phyloP scores from a whole-genome alignment of 192 early-diverging fungal genomes.

The Podila verticillata region DNA sequence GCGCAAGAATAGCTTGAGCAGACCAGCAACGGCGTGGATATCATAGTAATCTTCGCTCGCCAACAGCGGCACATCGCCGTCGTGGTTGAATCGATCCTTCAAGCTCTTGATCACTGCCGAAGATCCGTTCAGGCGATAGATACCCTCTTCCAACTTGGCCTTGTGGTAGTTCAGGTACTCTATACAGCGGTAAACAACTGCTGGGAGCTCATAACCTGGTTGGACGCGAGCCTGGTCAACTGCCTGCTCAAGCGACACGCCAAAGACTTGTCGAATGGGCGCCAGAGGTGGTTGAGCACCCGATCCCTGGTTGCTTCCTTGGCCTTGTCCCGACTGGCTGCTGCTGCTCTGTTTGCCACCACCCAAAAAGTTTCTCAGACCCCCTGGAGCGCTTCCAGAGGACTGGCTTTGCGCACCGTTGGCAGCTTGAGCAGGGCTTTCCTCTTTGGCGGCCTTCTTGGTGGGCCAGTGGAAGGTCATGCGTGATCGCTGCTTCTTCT shows the following conservation, averaged over 20 bases:
- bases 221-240: conserved; percentile 77
- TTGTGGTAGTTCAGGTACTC: conserved; percentile 94
- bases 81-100: conserved; percentile 84
- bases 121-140: conserved; percentile 92
- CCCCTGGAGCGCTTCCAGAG: neutral
- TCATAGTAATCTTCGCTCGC: conserved; percentile 75
- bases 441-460: conserved; percentile 36
- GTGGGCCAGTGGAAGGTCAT: conserved; percentile 44
- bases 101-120: conserved; percentile 75
- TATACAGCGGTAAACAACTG: conserved; percentile 94
- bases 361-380: neutral
- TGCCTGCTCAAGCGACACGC: conserved; percentile 83
- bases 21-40: conserved; percentile 90
- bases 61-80: conserved; percentile 80
- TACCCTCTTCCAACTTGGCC: conserved; percentile 91
- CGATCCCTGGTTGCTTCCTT: neutral
- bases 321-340: neutral
- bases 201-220: conserved; percentile 87
- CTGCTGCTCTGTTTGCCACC: neutral
- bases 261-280: conserved; percentile 73
- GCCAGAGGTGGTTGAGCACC: conserved; percentile 9
- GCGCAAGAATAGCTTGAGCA: conserved; percentile 92
- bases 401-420: conserved; percentile 3
- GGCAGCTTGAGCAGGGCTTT: neutral
- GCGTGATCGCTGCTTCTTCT: conserved; percentile 44